Evolutionary conservation across 345 rosid genomes (phyloP), one percentile per base, ranked within the genome.

Genomic region (Passiflora organensis): DNA sequence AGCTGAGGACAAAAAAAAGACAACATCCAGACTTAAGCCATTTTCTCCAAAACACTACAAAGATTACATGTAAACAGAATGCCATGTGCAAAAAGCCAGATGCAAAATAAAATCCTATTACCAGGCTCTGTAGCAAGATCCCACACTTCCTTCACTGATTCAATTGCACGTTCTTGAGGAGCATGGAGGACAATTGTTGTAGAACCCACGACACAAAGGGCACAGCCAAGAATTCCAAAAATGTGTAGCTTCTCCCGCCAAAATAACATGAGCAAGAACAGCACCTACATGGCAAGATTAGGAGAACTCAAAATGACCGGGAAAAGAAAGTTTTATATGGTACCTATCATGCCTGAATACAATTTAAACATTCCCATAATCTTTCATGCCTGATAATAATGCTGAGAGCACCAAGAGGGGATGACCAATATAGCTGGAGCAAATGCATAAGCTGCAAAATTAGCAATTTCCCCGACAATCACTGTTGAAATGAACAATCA

Each of bases 111-210:
- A 28, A 28, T 28, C 34, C 34, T 6, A 53, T n/a, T 59, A 91
- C 99, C 99, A 72, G 99, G 99, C 76, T 89, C 99, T 2, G 96
- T 93, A 38, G 99, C 99, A 76, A 89, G 99, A 71, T 80, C 79
- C 99, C 99, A 93, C 56, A 89, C 95, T 77, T 93, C 87, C 51
- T 24, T 56, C 21, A 93, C 99, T 44, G 99, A 93, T 59, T 78
- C 85, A 57, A 89, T 93, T 58, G 76, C 84, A 16, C 82, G 85
- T 70, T 93, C 99, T 71, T 82, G 99, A 68, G 99, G 96, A 66
- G 96, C 99, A 76, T 93, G 99, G 46, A 93, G 64, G 25, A 89
- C 96, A 73, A 93, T 93, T 10, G 95, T 84, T 1, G 91, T 89
- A 22, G 99, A 93, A 65, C 96, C 99, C 32, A 93, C 99, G 61